Base-by-base conservation (phyloP, 495 filamentous ascomycete species). In the Penicillium ochrochloron region DNA sequence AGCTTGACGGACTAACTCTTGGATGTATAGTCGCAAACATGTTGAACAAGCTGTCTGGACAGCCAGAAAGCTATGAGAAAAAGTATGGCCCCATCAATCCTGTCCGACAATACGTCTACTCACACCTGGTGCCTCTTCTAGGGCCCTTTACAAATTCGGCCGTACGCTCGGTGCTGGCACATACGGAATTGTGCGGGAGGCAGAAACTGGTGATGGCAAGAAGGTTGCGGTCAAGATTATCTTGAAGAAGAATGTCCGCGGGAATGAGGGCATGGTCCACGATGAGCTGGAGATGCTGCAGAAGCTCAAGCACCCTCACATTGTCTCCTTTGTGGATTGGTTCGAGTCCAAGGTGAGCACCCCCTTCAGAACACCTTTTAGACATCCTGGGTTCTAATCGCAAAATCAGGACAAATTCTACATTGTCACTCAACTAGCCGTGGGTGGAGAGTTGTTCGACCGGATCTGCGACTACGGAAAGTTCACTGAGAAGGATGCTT, bases 161-260 rank as follows among this genome's bases (percentile, higher is more conserved):
- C 87, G 90, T 71, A 98, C 96, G 25, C 84, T 99, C 44, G 95
- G 95, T 72, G 95, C 95, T 53, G 95, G 95, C 60, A 99, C 95
- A 69, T 99, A 99, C 81, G 95, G 95, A 66, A 97, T 99, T 71
- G 95, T 99, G 66, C 88, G 95, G 63, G 95, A 99, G 77, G 95
- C 95, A 53, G 93, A 97, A 58, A 72, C 76, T 57, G 82, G 86
- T 57, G 84, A 88, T 25, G 86, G 84, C 15, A 91, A 92, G 65
- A 96, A 96, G 80, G 95, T 96, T 48, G 95, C 95, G 21, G 84
- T 99, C 75, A 99, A 99, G 84, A 98, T 99, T 74, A 99, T 99
- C 73, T 83, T 99, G 67, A 99, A 99, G 87, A 97, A 97, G 80
- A 97, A 97, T 80, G 95, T 99, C 71, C 92, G 92, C 63, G 96